These are phyloP conservation scores for Fraxinus albicans DNA, from an alignment of 305 asterid species.

Conservation along the genomic window DNA sequence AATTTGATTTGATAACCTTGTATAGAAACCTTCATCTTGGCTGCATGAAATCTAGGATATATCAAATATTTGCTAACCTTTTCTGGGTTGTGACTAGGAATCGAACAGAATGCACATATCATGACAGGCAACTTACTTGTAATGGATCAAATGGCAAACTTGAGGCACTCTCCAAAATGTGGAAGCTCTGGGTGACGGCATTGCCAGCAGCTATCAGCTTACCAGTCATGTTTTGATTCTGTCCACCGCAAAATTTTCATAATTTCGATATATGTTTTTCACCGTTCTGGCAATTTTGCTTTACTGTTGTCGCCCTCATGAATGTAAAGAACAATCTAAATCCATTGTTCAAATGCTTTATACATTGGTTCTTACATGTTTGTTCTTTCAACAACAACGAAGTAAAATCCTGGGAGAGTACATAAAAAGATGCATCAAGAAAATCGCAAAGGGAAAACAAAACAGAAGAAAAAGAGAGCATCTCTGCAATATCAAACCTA, in stretches of 20 bases:
- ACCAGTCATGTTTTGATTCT: conserved; percentile 17
- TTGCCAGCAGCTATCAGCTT: conserved; percentile 32
- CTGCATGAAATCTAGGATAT: not conserved
- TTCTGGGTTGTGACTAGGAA: conserved; percentile 40
- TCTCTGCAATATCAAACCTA: not conserved
- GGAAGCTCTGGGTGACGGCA: conserved; percentile 34
- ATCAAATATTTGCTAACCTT: conserved; percentile 1
- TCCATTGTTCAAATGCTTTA: not conserved
- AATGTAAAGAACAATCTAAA: not conserved
- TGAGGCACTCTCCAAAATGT: conserved; percentile 13
- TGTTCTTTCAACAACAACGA: not conserved
- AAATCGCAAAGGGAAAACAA: not conserved
- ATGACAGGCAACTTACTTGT: conserved; percentile 44
- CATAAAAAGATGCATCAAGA: not conserved
- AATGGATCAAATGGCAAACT: conserved; percentile 33
- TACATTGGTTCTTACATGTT: not conserved
- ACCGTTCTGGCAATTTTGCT: conserved; percentile 14
- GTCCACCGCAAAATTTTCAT: not conserved
- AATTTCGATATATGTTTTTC: conserved; percentile 10
- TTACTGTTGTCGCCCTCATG: not conserved
- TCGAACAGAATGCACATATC: conserved; percentile 55
- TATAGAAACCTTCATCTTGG: not conserved
- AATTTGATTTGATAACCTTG: not conserved
- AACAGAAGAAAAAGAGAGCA: not conserved
- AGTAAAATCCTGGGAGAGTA: not conserved